phyloP scores from a whole-genome alignment of 2,329 filamentous ascomycete species.

The Leptosphaerulina australis region DNA sequence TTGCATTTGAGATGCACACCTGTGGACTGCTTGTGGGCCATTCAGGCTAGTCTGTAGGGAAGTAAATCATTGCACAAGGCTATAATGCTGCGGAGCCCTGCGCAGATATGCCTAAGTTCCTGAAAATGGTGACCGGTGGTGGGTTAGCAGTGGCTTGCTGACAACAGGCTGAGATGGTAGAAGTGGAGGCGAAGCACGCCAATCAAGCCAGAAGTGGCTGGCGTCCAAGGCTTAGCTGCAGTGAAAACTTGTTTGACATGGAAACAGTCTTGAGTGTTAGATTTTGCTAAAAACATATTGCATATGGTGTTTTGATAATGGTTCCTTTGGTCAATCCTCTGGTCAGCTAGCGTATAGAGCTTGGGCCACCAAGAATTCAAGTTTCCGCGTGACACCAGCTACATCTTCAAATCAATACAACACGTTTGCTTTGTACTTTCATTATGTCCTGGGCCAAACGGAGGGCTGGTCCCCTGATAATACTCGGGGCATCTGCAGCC shows the following conservation, averaged over 20 bases:
- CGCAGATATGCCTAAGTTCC: background rate
- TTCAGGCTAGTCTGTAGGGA: background rate
- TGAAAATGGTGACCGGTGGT: conserved; percentile 8
- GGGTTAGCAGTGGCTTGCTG: background rate
- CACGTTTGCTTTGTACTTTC: background rate
- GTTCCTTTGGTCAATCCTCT: no score
- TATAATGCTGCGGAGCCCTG: background rate
- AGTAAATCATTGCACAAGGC: background rate
- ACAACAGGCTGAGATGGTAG: conserved; percentile 1
- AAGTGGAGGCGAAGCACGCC: background rate
- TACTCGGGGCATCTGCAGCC: conserved; percentile 42
- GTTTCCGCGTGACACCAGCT: conserved; percentile 7
- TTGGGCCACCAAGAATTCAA: conserved; percentile 1
- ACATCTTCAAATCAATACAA: background rate
- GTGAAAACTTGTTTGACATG: no score
- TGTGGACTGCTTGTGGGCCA: background rate
- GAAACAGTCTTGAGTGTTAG: no score
- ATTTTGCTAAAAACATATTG: no score
- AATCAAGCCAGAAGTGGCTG: background rate
- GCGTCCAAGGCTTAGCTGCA: no score
- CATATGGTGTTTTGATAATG: no score
- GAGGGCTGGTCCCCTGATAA: conserved; percentile 38
- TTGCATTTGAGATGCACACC: background rate
- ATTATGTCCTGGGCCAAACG: conserved; percentile 41
- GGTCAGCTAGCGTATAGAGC: conserved; percentile 3